Evolutionary conservation across 768 basidiomycete species (phyloP).

Genomic region (Exsudoporus frostii): DNA sequence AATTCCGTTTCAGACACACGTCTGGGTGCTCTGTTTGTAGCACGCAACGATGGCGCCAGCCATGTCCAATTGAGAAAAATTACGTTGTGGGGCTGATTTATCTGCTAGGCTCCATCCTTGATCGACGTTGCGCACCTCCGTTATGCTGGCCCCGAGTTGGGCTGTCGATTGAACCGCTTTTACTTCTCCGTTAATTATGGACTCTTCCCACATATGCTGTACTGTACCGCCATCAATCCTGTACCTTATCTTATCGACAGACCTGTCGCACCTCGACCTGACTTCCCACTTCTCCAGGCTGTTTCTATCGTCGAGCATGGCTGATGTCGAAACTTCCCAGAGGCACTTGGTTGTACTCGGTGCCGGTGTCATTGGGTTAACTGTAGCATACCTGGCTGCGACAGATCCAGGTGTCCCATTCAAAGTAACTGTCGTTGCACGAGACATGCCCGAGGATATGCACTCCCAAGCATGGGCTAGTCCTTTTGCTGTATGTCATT

Average conservation of each 20-base stretch:
- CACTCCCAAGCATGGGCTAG: constrained; percentile 46
- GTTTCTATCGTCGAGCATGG: constrained; percentile 11
- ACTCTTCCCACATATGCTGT: background rate
- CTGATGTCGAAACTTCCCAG: constrained; percentile 2
- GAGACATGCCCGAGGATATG: constrained; percentile 36
- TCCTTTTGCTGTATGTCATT: constrained; percentile 45
- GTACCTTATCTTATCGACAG: constrained; percentile 1
- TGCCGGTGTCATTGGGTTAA: constrained; percentile 39
- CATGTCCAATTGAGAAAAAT: constrained; percentile 38
- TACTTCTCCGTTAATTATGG: background rate
- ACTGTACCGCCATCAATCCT: background rate
- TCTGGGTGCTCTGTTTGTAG: constrained; percentile 42
- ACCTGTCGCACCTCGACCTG: background rate
- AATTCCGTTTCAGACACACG: constrained; percentile 32
- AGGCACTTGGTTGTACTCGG: constrained; percentile 33
- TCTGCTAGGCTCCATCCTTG: background rate
- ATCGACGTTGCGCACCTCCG: background rate
- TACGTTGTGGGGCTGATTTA: constrained; percentile 38
- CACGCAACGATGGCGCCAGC: constrained; percentile 27
- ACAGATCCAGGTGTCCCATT: constrained; percentile 19
- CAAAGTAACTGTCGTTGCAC: constrained; percentile 31
- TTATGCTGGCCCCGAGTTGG: too few relatives aligned
- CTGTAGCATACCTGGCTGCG: constrained; percentile 33
- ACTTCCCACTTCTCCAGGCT: background rate
- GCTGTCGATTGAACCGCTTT: background rate